Evolutionary conservation across 805 yeast species (phyloP), one percentile per base, ranked within the genome.

Genomic region (Ascoidea tarda): DNA sequence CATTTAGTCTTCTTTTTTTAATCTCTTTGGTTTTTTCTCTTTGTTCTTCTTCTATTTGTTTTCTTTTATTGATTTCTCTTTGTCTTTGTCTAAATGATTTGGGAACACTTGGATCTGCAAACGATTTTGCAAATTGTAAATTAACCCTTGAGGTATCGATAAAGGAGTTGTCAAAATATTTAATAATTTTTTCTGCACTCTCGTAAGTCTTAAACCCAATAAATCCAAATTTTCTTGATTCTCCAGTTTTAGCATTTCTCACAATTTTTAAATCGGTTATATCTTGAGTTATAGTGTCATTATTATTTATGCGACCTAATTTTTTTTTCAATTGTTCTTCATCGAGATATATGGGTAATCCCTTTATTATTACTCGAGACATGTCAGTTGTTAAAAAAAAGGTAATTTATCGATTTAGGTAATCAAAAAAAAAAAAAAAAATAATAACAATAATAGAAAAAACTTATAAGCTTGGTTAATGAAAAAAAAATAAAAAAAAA

Each of bases 301-400:
- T 57, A 12, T 59, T 56, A 32, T 55, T 57, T 45, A 57, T 60
- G 49, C 59, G 58, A 54, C 49, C 59, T 31, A 91, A 91, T 62
- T 82, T 88, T 33, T 75, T 77, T 56, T 73, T 73, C 53, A 91
- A 68, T 57, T 82, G 79, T 2, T 78, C 88, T 64, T 91, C 96
- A 0, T 82, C 78, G 55, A 80, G 75, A 63, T 85, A 86, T 58
- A 73, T 70, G 6, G 98, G 98, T 51, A 91, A 74, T 48, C 95
- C 93, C 65, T 87, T 91, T 5, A 91, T 95, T 60, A 91, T 91
- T 51, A 91, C 76, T 68, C 98, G 85, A 21, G 98, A 90, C 86
- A 80, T 80, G 28, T 21, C 28, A 21, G 28, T 21, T 21, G 28
- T 21, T 21, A 21, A 3, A 21, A 21, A 21, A 21, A 21, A 21